A percentile compares a stretch with the other conserved stretches of the same genome.
phyloP scores from a whole-genome alignment of 2,329 filamentous ascomycete genomes.

The Venturia asperata region DNA sequence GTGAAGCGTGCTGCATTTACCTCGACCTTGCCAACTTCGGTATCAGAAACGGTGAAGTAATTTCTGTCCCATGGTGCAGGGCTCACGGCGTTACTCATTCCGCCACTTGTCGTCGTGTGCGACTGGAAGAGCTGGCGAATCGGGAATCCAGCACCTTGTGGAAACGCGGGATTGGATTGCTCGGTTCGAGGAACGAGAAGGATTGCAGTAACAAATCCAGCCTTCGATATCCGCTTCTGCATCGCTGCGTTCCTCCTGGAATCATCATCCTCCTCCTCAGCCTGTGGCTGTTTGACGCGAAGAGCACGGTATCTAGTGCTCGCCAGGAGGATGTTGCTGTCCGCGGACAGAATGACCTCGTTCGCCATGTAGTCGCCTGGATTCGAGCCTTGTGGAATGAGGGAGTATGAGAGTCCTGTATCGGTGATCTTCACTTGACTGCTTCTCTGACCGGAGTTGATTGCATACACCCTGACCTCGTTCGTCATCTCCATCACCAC shows the following conservation, averaged over 20 bases:
- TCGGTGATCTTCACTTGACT: slow-evolving; percentile 9
- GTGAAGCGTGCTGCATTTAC: slow-evolving; percentile 37
- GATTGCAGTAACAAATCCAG: slow-evolving; percentile 15
- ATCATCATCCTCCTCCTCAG: not conserved
- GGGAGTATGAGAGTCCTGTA: slow-evolving; percentile 15
- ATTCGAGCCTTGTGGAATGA: slow-evolving; percentile 9
- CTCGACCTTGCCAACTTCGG: slow-evolving; percentile 80
- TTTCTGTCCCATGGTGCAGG: slow-evolving; percentile 80
- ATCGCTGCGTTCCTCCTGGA: not conserved
- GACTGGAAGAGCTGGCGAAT: slow-evolving; percentile 13
- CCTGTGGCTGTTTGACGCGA: not conserved
- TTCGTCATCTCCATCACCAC: slow-evolving; percentile 85
- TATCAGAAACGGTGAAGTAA: slow-evolving; percentile 83
- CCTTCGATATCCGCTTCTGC: not conserved
- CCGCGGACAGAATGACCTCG: slow-evolving; percentile 10
- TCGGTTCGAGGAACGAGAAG: slow-evolving; percentile 9
- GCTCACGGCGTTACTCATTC: slow-evolving; percentile 78
- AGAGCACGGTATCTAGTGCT: slow-evolving; percentile 7
- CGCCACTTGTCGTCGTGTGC: slow-evolving; percentile 70
- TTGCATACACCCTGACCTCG: slow-evolving; percentile 69
- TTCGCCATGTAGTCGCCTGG: slow-evolving; percentile 11
- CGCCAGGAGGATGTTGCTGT: slow-evolving; percentile 12
- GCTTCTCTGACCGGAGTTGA: slow-evolving; percentile 3
- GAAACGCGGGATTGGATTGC: not conserved
- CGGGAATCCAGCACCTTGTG: slow-evolving; percentile 14